Conservation (phyloP, 179 eudicot species). For the Camellia oleifera region DNA sequence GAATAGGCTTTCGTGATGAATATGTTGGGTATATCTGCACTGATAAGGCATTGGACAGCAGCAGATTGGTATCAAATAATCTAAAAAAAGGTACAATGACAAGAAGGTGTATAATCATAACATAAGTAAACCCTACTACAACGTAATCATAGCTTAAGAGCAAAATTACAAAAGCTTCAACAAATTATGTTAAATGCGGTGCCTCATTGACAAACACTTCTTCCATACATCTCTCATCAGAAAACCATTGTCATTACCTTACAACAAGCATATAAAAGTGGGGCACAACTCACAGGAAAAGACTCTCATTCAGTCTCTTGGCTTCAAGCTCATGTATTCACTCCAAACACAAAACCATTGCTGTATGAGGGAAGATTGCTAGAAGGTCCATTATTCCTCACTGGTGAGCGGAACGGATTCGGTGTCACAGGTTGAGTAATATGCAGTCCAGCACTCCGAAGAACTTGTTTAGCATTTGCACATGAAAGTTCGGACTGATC, state of each 20-base stretch:
- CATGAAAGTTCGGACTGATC: constrained; percentile 45
- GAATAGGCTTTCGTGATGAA: background rate
- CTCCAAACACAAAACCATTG: constrained; percentile 48
- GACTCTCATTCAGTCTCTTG: background rate
- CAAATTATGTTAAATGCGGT: background rate
- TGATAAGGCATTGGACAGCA: background rate
- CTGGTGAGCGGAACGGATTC: constrained; percentile 51
- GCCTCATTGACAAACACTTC: background rate
- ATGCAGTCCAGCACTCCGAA: constrained; percentile 38
- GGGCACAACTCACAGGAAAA: background rate
- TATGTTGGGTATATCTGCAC: background rate
- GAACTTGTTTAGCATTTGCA: constrained; percentile 46
- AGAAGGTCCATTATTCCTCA: constrained; percentile 30
- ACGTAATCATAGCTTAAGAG: background rate
- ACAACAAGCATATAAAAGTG: background rate
- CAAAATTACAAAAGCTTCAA: background rate
- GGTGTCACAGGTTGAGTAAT: constrained; percentile 45
- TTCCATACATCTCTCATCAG: background rate
- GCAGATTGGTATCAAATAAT: background rate
- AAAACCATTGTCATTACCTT: background rate
- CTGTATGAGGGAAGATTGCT: constrained; percentile 45
- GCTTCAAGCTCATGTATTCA: constrained; percentile 29
- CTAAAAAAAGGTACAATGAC: background rate
- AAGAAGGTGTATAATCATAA: background rate
- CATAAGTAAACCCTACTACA: background rate